phyloP scores from a whole-genome alignment of 2,329 filamentous ascomycete genomes.

The Apiospora pterosperma region DNA sequence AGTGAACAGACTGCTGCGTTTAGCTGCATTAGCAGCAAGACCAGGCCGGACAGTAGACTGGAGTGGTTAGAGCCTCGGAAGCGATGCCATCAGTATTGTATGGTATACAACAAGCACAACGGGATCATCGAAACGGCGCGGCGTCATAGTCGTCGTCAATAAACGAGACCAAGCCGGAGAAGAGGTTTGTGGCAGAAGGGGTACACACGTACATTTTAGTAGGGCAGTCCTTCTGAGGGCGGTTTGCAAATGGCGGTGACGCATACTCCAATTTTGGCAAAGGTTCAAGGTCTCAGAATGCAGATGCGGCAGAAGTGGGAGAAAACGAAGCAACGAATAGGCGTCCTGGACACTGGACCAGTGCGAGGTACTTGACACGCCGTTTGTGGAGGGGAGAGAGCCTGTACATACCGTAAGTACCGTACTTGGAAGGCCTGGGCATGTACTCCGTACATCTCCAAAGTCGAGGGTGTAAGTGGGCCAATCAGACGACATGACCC shows the following conservation, averaged over 20 bases:
- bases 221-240: too few relatives aligned
- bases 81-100: background rate
- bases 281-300: background rate
- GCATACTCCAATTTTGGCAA: conserved; percentile 8
- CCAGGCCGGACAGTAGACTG: background rate
- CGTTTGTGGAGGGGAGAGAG: background rate
- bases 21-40: background rate
- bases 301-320: background rate
- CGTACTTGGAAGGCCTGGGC: conserved; percentile 11
- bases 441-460: conserved; percentile 10
- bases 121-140: background rate
- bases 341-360: background rate
- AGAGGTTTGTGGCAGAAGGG: too few relatives aligned
- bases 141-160: background rate
- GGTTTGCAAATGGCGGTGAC: conserved; percentile 11
- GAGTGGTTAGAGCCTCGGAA: background rate
- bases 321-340: background rate
- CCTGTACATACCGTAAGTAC: background rate
- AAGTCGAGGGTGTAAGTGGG: conserved; percentile 3
- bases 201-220: too few relatives aligned
- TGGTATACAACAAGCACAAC: background rate
- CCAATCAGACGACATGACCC: conserved; percentile 24
- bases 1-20: background rate
- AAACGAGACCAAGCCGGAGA: background rate
- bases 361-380: too few relatives aligned